Evolutionary conservation across 1,284 basidiomycete genomes (phyloP).

Genomic region (Apiotrichum mycotoxinovorans): DNA sequence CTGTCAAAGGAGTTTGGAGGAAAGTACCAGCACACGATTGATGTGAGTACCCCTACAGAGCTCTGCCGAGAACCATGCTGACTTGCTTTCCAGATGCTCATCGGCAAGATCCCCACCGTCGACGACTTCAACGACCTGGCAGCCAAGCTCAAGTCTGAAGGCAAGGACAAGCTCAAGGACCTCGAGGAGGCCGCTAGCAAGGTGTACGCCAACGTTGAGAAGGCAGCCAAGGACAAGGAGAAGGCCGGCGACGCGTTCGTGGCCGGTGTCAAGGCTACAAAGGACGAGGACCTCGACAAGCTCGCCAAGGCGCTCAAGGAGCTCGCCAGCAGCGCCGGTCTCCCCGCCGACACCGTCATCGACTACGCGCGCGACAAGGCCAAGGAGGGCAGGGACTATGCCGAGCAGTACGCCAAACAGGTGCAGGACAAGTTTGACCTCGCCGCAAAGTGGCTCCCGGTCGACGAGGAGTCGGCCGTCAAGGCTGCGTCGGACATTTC

Average conservation of each 20-base stretch:
- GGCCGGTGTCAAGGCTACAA: slow-evolving; percentile 39
- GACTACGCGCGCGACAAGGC: slow-evolving; percentile 37
- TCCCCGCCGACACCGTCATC: slow-evolving; percentile 44
- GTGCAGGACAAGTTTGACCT: slow-evolving; percentile 32
- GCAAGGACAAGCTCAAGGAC: slow-evolving; percentile 39
- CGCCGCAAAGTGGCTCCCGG: slow-evolving; percentile 36
- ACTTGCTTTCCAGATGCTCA: slow-evolving; percentile 24
- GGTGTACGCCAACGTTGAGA: slow-evolving; percentile 41
- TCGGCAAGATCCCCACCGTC: slow-evolving; percentile 38
- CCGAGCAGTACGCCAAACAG: slow-evolving; percentile 38
- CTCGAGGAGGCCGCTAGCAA: slow-evolving; percentile 43
- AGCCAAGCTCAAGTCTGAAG: slow-evolving; percentile 40
- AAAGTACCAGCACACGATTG: slow-evolving; percentile 35
- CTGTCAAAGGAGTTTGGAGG: slow-evolving; percentile 42
- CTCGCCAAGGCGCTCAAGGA: slow-evolving; percentile 43
- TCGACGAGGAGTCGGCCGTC: slow-evolving; percentile 41
- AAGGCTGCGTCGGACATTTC: slow-evolving; percentile 38
- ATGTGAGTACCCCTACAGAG: slow-evolving; percentile 25
- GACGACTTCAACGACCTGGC: slow-evolving; percentile 40
- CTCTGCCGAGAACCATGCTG: neutral
- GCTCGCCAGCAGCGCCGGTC: slow-evolving; percentile 44
- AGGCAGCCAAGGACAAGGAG: slow-evolving; percentile 42
- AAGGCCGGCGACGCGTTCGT: slow-evolving; percentile 34
- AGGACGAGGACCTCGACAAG: slow-evolving; percentile 42
- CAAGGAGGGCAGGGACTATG: slow-evolving; percentile 40